Conservation (phyloP, 768 basidiomycete genomes). For the Russula emetica region DNA sequence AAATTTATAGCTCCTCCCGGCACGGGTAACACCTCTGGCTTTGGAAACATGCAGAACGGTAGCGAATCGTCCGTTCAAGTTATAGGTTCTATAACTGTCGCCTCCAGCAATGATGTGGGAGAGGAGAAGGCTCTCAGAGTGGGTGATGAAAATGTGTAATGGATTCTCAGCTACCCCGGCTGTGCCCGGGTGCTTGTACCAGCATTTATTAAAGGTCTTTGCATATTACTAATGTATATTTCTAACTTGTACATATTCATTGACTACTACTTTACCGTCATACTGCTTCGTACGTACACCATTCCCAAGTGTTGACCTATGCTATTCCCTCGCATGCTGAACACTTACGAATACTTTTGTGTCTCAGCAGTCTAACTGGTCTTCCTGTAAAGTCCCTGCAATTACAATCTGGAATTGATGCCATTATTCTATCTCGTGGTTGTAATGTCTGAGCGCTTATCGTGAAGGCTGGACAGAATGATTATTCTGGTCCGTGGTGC, state of each 20-base stretch:
- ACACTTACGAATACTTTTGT: not conserved
- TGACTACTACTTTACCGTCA: not conserved
- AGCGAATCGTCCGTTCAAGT: not conserved
- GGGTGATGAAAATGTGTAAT: not conserved
- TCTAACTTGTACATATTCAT: not conserved
- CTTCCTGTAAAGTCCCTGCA: too few species aligned
- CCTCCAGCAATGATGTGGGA: not conserved
- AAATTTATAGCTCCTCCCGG: not conserved
- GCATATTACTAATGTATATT: not conserved
- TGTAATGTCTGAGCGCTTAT: not conserved
- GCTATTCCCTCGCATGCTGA: not conserved
- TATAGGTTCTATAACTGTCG: not conserved
- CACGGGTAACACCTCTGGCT: not conserved
- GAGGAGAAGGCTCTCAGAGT: not conserved
- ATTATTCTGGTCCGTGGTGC: too few species aligned
- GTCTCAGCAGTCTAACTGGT: not conserved
- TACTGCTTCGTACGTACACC: not conserved
- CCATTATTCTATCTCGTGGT: not conserved
- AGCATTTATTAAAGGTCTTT: not conserved
- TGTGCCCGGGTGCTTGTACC: not conserved
- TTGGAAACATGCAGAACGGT: not conserved
- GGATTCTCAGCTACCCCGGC: not conserved
- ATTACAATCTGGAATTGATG: not conserved
- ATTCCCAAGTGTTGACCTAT: not conserved
- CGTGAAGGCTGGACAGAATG: not conserved